phyloP scores from a whole-genome alignment of 768 basidiomycete species.

The Rhodotorula diobovata region DNA sequence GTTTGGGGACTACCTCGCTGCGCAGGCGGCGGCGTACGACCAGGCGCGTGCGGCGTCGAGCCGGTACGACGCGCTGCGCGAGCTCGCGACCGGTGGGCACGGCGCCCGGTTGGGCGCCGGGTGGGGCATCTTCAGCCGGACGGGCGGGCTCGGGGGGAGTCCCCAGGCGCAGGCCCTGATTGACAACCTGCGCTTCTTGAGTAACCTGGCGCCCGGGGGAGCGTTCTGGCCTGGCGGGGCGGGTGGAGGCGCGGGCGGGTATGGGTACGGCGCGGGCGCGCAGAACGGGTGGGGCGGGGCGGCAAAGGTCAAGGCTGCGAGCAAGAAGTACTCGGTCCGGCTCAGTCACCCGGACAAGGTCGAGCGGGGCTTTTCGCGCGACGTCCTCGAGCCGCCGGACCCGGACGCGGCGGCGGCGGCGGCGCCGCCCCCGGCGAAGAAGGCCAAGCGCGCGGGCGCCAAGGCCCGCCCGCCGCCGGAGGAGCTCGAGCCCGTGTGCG shows the following conservation, averaged over 20 bases:
- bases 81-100: not conserved
- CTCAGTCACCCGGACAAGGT: slow-evolving; percentile 23
- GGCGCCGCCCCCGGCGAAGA: not conserved
- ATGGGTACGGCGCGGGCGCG: not conserved
- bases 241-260: not conserved
- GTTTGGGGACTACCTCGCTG: not conserved
- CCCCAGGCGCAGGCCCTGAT: not conserved
- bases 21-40: not conserved
- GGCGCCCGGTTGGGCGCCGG: not conserved
- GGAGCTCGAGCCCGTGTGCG: slow-evolving; percentile 19
- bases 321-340: slow-evolving; percentile 25
- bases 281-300: slow-evolving; percentile 21
- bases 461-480: not conserved
- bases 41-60: not conserved
- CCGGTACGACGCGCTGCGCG: not conserved
- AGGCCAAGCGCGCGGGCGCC: not conserved
- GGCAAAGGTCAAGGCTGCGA: slow-evolving; percentile 21
- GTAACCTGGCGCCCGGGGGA: not conserved
- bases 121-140: not conserved
- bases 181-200: not conserved
- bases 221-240: not conserved
- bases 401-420: not conserved
- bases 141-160: not conserved
- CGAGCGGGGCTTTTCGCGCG: slow-evolving; percentile 27
- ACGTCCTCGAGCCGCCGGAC: slow-evolving; percentile 25